Conservation (phyloP, 2,329 filamentous ascomycete species). For the Penicillium sp. region DNA sequence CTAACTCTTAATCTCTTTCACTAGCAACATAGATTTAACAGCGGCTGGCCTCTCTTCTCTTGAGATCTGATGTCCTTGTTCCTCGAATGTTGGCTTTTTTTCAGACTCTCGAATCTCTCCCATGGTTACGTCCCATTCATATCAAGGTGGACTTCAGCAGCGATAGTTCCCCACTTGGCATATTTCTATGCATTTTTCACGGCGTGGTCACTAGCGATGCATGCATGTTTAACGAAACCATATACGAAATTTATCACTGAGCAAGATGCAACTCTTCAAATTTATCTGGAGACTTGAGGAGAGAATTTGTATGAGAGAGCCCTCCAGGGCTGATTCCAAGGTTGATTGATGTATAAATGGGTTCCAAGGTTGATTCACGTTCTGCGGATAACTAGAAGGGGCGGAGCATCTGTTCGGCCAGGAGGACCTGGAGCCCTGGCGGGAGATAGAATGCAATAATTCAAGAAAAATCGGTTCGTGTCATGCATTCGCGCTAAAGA, state of each 20-base stretch:
- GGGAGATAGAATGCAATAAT: background rate
- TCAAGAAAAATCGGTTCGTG: conserved; percentile 10
- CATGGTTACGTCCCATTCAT: background rate
- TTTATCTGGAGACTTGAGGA: no score
- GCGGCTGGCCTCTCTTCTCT: background rate
- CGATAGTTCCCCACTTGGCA: background rate
- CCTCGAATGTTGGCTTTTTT: background rate
- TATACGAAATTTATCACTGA: background rate
- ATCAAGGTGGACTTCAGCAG: background rate
- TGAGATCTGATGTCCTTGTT: background rate
- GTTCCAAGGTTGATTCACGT: no score
- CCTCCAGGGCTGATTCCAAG: background rate
- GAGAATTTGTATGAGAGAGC: no score
- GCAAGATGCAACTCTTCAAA: background rate
- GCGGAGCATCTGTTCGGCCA: no score
- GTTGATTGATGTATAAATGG: no score
- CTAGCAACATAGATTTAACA: background rate
- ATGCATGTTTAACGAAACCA: background rate
- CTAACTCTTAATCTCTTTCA: background rate
- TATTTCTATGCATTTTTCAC: background rate
- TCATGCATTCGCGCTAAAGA: conserved; percentile 19
- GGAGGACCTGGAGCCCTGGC: no score
- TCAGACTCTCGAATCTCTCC: background rate
- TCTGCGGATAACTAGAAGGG: no score
- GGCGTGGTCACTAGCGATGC: background rate